Evolutionary conservation across 805 yeast genomes (phyloP).

Genomic region (Metschnikowia picachoensis): DNA sequence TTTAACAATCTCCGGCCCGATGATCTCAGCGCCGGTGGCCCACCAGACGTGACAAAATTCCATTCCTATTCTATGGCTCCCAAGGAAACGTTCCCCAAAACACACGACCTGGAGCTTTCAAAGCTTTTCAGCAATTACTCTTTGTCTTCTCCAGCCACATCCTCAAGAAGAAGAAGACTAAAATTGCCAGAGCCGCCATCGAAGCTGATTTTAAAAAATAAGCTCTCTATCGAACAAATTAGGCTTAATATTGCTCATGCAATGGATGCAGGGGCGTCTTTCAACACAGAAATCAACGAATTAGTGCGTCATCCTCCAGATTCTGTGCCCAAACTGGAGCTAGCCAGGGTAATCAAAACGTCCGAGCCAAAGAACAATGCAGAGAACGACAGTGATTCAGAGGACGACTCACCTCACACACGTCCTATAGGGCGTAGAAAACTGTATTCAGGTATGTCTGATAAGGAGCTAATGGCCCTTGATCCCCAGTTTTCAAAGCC

Average conservation of each 20-base stretch:
- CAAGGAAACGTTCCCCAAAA: background rate
- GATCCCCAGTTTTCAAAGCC: constrained; percentile 49
- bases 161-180: constrained; percentile 15
- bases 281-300: constrained; percentile 20
- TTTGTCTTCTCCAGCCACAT: constrained; percentile 6
- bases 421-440: constrained; percentile 29
- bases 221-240: constrained; percentile 27
- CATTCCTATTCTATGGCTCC: constrained; percentile 8
- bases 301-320: constrained; percentile 15
- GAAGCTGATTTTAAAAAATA: constrained; percentile 39
- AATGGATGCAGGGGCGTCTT: constrained; percentile 13
- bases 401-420: constrained; percentile 2
- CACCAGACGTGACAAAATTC: constrained; percentile 3
- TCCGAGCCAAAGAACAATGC: background rate
- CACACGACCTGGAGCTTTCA: constrained; percentile 5
- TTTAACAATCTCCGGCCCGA: constrained; percentile 40
- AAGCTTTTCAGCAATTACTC: constrained; percentile 19
- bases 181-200: constrained; percentile 32
- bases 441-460: constrained; percentile 48
- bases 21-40: constrained; percentile 8
- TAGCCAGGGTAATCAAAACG: constrained; percentile 9
- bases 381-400: constrained; percentile 5
- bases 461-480: constrained; percentile 50
- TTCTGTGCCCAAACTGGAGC: constrained; percentile 15
- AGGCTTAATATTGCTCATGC: constrained; percentile 16